Percentiles rank a stretch among this genome's conserved stretches.
These are phyloP conservation scores for Mastigamoeba balamuthi DNA, from an alignment of 78 protist genomes.

Conservation along the genomic window DNA sequence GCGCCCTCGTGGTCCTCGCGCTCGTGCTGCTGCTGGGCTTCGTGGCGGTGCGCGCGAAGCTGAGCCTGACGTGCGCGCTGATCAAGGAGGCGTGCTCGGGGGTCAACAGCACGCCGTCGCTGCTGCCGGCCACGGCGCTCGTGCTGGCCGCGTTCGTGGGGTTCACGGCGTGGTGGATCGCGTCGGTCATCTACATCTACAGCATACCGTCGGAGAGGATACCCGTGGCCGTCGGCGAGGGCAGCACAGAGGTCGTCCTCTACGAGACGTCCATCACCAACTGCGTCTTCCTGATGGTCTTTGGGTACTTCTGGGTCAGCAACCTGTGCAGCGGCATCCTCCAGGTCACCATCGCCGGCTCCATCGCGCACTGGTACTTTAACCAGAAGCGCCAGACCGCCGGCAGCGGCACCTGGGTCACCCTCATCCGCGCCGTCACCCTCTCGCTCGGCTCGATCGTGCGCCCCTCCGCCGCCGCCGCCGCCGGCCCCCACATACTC, in stretches of 20 bases:
- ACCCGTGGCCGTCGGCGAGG: background rate
- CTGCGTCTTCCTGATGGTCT: conserved; percentile 35
- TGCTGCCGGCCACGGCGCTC: conserved; percentile 6
- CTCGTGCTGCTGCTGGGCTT: conserved; percentile 3
- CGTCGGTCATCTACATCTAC: conserved; percentile 31
- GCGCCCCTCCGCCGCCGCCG: conserved; percentile 15
- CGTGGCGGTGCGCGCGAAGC: conserved; percentile 10
- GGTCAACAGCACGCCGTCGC: conserved; percentile 28
- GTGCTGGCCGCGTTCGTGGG: conserved; percentile 16
- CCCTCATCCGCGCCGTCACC: background rate
- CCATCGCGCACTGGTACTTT: conserved; percentile 46
- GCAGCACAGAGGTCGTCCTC: background rate
- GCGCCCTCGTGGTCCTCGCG: conserved; percentile 4
- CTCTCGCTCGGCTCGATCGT: background rate
- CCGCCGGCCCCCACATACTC: conserved; percentile 9
- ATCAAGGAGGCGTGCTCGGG: conserved; percentile 39
- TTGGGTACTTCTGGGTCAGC: conserved; percentile 42
- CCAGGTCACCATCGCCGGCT: conserved; percentile 51
- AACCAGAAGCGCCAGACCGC: conserved; percentile 12
- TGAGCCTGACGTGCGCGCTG: conserved; percentile 47
- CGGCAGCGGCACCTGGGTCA: too few relatives aligned
- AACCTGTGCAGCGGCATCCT: conserved; percentile 21
- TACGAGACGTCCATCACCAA: conserved; percentile 35
- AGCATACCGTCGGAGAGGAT: conserved; percentile 28
- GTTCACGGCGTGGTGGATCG: conserved; percentile 37